These are phyloP conservation scores for Tuber umbilicatum DNA, from an alignment of 495 filamentous ascomycete species.

Conservation along the genomic window DNA sequence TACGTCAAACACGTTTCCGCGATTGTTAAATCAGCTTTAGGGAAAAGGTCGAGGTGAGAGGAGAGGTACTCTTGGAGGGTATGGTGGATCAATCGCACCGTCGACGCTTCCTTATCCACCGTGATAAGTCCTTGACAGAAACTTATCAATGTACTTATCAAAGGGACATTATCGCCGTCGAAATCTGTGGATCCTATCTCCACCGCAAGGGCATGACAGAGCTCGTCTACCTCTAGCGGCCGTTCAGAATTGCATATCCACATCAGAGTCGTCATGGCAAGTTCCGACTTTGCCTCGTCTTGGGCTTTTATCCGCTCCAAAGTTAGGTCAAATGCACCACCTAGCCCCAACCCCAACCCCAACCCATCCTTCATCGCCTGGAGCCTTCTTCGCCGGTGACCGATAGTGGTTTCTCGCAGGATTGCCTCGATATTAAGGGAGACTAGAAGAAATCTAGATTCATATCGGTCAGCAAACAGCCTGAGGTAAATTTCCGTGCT, in stretches of 20 bases:
- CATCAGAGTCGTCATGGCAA: background rate
- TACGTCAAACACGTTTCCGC: background rate
- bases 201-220: too few relatives aligned
- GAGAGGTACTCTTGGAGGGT: too few relatives aligned
- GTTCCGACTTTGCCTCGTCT: background rate
- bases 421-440: background rate
- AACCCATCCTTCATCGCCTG: background rate
- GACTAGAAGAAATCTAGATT: background rate
- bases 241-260: too few relatives aligned
- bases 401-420: background rate
- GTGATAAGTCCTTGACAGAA: slow-evolving; percentile 5
- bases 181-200: too few relatives aligned
- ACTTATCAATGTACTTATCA: too few relatives aligned
- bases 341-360: background rate
- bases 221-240: too few relatives aligned
- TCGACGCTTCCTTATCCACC: slow-evolving; percentile 11
- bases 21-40: background rate
- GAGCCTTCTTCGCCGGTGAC: background rate
- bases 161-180: too few relatives aligned
- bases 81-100: background rate
- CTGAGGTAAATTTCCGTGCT: background rate
- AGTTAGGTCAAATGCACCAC: background rate
- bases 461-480: background rate
- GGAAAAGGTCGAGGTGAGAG: too few relatives aligned
- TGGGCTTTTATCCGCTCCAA: background rate